These are phyloP conservation scores for Globisporangium orthogonon DNA, from an alignment of 352 stramenopile genomes.

Conservation along the genomic window DNA sequence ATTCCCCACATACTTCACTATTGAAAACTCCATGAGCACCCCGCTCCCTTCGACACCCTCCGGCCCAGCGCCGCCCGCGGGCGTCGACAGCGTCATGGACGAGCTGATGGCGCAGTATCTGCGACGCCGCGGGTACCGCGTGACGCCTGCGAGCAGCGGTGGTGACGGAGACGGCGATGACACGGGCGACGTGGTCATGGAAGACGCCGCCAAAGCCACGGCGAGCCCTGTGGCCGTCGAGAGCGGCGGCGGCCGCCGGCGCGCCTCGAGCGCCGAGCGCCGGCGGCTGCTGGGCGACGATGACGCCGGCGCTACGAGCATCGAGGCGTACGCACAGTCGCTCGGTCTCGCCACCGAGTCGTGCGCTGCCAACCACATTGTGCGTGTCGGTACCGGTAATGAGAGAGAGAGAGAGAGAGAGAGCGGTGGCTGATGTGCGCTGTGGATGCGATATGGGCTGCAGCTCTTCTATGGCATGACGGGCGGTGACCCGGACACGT, in stretches of 20 bases:
- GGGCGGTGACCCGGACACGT: constrained; percentile 42
- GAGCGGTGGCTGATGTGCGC: constrained; percentile 1
- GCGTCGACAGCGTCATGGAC: constrained; percentile 40
- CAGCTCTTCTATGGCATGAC: constrained; percentile 76
- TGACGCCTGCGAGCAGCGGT: constrained; percentile 12
- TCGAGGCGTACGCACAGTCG: constrained; percentile 56
- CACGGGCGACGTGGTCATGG: constrained; percentile 13
- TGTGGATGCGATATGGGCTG: background rate
- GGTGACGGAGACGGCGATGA: no score
- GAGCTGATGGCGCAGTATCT: constrained; percentile 70
- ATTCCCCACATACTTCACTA: no score
- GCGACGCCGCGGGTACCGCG: constrained; percentile 42
- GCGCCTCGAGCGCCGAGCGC: constrained; percentile 6
- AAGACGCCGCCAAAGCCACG: constrained; percentile 3
- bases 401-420: background rate
- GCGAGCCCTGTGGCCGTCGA: constrained; percentile 12
- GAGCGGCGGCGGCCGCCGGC: constrained; percentile 1
- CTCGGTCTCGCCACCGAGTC: constrained; percentile 65
- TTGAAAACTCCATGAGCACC: background rate
- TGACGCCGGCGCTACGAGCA: constrained; percentile 16
- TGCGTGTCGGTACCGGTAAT: constrained; percentile 12
- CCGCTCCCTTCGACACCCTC: background rate
- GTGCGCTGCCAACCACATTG: constrained; percentile 72
- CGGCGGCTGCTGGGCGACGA: constrained; percentile 22
- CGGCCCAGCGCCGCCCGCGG: background rate